Evolutionary conservation across 1,284 basidiomycete genomes (phyloP).

Genomic region (Tilletia horrida): DNA sequence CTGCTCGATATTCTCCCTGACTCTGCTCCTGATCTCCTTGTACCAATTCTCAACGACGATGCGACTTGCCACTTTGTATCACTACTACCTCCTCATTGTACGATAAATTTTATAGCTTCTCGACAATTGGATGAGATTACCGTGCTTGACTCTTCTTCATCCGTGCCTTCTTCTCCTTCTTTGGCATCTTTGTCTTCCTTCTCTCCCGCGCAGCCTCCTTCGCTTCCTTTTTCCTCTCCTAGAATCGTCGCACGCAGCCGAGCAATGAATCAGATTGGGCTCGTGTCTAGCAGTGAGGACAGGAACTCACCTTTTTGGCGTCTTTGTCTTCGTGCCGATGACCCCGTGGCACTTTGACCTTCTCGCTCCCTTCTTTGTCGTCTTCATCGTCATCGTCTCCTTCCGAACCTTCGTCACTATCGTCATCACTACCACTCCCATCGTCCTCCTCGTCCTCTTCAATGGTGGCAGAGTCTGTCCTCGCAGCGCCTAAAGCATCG

Average conservation of each 20-base stretch:
- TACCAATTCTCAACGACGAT: not conserved
- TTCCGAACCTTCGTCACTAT: not conserved
- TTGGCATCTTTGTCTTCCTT: slow-evolving; percentile 52
- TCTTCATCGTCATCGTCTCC: slow-evolving; percentile 17
- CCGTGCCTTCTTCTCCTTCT: slow-evolving; percentile 47
- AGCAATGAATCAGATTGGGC: not conserved
- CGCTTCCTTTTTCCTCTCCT: slow-evolving; percentile 41
- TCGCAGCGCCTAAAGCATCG: too few relatives aligned
- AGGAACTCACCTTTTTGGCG: slow-evolving; percentile 24
- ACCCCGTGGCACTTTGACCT: slow-evolving; percentile 22
- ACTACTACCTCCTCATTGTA: not conserved
- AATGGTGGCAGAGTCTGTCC: not conserved
- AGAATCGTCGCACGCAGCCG: not conserved
- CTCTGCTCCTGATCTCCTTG: too few relatives aligned
- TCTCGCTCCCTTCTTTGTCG: slow-evolving; percentile 19
- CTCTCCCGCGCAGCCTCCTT: slow-evolving; percentile 46
- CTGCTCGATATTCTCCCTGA: too few relatives aligned
- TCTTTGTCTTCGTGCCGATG: slow-evolving; percentile 32
- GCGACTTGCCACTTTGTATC: not conserved
- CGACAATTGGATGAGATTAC: too few relatives aligned
- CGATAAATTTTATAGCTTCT: not conserved
- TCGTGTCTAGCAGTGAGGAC: not conserved
- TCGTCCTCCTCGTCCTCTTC: not conserved
- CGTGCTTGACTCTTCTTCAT: slow-evolving; percentile 37
- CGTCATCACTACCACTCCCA: not conserved